Conservation (phyloP, 2,329 filamentous ascomycete genomes). For the Lasiodiplodia hormozganensis region DNA sequence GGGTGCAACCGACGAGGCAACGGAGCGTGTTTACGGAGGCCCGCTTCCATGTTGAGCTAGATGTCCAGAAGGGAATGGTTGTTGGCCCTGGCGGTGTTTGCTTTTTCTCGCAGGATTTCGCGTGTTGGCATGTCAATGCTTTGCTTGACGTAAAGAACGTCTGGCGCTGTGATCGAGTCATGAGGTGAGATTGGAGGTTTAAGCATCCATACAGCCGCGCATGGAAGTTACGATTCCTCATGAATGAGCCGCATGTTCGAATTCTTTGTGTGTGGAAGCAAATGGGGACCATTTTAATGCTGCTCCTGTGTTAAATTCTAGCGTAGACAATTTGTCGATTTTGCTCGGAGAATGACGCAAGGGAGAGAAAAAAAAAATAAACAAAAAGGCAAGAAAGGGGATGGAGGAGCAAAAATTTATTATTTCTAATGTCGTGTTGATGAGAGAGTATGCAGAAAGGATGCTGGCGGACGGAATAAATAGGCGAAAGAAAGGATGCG, state of each 20-base stretch:
- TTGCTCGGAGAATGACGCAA: background rate
- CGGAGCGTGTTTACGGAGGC: conserved; percentile 62
- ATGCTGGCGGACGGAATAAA: background rate
- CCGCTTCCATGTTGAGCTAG: conserved; percentile 54
- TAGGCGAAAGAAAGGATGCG: conserved; percentile 2
- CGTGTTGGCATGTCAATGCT: background rate
- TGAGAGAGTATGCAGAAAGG: background rate
- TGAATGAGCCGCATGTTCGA: background rate
- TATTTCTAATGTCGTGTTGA: background rate
- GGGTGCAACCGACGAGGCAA: conserved; percentile 62
- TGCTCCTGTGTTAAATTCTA: background rate
- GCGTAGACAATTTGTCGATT: background rate
- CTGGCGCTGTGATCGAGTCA: background rate
- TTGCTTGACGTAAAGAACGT: background rate
- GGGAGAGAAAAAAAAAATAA: too few relatives aligned
- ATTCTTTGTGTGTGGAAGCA: background rate
- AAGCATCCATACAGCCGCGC: background rate
- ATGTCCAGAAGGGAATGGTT: conserved; percentile 44
- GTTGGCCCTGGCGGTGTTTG: background rate
- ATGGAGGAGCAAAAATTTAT: background rate
- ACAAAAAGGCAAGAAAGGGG: too few relatives aligned
- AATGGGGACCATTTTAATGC: background rate
- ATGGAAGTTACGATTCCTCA: background rate
- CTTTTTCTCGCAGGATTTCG: conserved; percentile 1
- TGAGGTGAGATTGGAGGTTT: too few relatives aligned